Conservation (phyloP, 768 basidiomycete species). For the Kwoniella dejecticola region DNA sequence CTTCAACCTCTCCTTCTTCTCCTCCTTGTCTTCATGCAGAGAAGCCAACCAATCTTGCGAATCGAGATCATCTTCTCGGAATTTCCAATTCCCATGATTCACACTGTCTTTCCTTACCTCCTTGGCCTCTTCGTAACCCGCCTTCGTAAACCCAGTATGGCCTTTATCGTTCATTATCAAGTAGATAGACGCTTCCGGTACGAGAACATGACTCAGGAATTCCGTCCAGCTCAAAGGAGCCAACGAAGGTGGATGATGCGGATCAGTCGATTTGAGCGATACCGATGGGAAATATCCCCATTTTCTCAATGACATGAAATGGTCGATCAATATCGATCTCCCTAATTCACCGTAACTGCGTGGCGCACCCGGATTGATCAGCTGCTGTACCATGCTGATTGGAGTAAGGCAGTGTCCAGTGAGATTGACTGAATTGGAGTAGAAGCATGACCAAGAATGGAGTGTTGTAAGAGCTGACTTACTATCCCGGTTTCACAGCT, state of each 20-base stretch:
- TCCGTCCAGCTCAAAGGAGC: conserved; percentile 68
- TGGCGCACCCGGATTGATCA: too few relatives aligned
- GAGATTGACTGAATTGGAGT: background rate
- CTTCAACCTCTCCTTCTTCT: conserved; percentile 8
- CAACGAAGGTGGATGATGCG: conserved; percentile 1
- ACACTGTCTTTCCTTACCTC: conserved; percentile 71
- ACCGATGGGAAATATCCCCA: conserved; percentile 25
- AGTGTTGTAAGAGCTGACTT: too few relatives aligned
- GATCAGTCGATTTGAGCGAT: background rate
- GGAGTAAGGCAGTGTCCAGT: background rate
- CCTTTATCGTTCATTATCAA: conserved; percentile 78
- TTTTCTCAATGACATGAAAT: conserved; percentile 30
- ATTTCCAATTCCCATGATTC: conserved; percentile 82
- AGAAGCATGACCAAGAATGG: too few relatives aligned
- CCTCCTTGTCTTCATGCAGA: background rate
- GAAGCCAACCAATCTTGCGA: background rate
- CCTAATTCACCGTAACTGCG: conserved; percentile 46
- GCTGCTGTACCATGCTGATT: background rate
- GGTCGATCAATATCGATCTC: conserved; percentile 22
- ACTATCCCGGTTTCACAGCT: conserved; percentile 42
- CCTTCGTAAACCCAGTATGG: conserved; percentile 55
- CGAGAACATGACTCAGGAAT: conserved; percentile 80
- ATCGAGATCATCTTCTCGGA: conserved; percentile 63
- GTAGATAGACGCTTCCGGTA: conserved; percentile 79
- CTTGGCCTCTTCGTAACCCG: conserved; percentile 11